Evolutionary conservation across 2,329 filamentous ascomycete genomes (phyloP).

Genomic region (Leptographium radiaticola): DNA sequence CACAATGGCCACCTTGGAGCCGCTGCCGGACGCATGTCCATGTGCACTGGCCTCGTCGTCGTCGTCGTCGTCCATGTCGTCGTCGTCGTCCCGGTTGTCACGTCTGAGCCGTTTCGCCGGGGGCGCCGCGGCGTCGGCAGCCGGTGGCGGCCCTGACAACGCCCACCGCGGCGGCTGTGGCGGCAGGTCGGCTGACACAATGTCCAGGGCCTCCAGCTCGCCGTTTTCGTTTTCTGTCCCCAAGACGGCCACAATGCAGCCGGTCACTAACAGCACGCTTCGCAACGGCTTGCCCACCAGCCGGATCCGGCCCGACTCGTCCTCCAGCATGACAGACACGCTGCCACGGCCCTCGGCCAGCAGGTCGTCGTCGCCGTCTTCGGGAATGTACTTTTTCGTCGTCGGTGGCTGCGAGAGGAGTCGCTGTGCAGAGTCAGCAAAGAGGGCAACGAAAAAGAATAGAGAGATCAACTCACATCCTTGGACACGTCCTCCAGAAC

Average conservation of each 20-base stretch:
- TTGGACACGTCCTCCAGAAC: constrained; percentile 91
- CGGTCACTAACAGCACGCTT: constrained; percentile 68
- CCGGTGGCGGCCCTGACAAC: constrained; percentile 34
- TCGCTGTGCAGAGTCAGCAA: constrained; percentile 26
- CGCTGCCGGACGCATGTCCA: constrained; percentile 10
- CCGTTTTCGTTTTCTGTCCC: constrained; percentile 88
- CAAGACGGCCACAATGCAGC: constrained; percentile 86
- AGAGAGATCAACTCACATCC: constrained; percentile 42
- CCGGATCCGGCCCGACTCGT: constrained; percentile 81
- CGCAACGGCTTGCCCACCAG: constrained; percentile 60
- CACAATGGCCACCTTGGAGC: constrained; percentile 63
- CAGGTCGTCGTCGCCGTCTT: constrained; percentile 43
- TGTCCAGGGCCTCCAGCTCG: constrained; percentile 82
- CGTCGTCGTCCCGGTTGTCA: constrained; percentile 27
- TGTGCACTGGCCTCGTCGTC: constrained; percentile 21
- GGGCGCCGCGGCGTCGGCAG: constrained; percentile 13
- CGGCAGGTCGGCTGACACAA: constrained; percentile 77
- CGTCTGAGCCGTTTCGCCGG: constrained; percentile 19
- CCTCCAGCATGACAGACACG: constrained; percentile 62
- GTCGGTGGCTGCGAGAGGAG: constrained; percentile 40
- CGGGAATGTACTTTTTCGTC: constrained; percentile 61
- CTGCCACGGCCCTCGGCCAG: constrained; percentile 12
- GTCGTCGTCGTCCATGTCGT: constrained; percentile 42
- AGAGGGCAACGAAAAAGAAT: background rate
- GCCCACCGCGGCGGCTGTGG: constrained; percentile 74